Base-by-base conservation (phyloP, 179 eudicot genomes). In the Monotropa hypopitys region DNA sequence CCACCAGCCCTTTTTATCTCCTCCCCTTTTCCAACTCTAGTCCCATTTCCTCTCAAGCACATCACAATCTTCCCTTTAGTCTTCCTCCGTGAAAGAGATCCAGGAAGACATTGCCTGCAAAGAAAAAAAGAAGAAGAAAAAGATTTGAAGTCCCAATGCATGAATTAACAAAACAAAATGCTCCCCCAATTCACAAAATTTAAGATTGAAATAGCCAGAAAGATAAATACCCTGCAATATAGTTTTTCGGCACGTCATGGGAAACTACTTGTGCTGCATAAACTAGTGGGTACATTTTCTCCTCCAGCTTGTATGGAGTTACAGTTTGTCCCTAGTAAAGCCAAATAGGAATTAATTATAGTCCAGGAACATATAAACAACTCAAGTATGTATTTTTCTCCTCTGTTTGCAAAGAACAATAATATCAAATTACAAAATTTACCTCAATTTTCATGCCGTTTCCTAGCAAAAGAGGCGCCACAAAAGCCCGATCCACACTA, bases 1-100 rank as follows among this genome's bases (percentile, higher is more conserved):
- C 93, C 98, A 5, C 97, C 97, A 38, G 92, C 98, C 78, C 97
- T 84, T 59, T 88, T 88, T 45, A 94, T 97, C 76, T 90, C 97
- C 54, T 76, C 61, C 15, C 97, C 98, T 80, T 92, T 94, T 21
- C 88, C 92, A 12, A 92, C 83, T 78, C 97, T 85, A 11, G 90
- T 86, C 30, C 92, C 94, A 26, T 84, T 83, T 13, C 96, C 97
- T 83, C 96, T 86, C 50, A 89, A 18, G 78, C 98, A 94, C 38
- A 92, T 42, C 47, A 94, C 90, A 40, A 94, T 91, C 76, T 88
- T 92, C 20, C 97, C 97, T 45, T 70, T 80, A 0, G 90, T 88
- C 78, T 89, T 89, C 68, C 84, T 73, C 0, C 87, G 82, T 28
- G 89, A 87, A 7, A 94, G 88, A n/a, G 97, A 83, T 23, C 89